Percentiles rank a stretch among this genome's conserved stretches.
phyloP scores from a whole-genome alignment of 768 basidiomycete species.

The Sistotremastrum suecicum region DNA sequence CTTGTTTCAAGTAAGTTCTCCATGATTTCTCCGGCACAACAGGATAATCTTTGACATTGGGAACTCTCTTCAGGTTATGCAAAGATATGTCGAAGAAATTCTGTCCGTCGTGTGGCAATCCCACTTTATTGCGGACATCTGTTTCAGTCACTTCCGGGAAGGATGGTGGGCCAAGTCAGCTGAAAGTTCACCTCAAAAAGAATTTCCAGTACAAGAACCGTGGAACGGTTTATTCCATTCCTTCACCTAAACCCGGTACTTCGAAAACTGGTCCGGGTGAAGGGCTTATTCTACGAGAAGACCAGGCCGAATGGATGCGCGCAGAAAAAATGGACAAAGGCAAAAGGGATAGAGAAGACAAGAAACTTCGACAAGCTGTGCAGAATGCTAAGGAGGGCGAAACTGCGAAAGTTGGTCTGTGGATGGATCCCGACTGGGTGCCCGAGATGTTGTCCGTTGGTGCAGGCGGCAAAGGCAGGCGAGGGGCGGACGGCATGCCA shows the following conservation, averaged over 20 bases:
- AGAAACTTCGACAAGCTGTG: slow-evolving; percentile 49
- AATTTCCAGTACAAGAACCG: slow-evolving; percentile 92
- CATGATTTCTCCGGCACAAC: not conserved
- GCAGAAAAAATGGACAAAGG: slow-evolving; percentile 69
- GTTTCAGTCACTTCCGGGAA: slow-evolving; percentile 68
- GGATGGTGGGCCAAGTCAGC: slow-evolving; percentile 41
- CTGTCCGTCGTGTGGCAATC: slow-evolving; percentile 94
- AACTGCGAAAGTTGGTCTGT: slow-evolving; percentile 49
- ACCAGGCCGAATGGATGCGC: slow-evolving; percentile 76
- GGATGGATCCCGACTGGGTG: slow-evolving; percentile 95
- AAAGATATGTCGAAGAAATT: slow-evolving; percentile 92
- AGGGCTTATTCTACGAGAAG: slow-evolving; percentile 82
- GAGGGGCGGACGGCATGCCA: slow-evolving; percentile 56
- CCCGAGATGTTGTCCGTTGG: slow-evolving; percentile 64
- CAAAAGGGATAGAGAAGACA: slow-evolving; percentile 65
- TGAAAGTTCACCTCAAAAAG: slow-evolving; percentile 86
- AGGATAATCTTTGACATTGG: not conserved
- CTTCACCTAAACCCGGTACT: slow-evolving; percentile 76
- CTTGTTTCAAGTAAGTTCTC: slow-evolving; percentile 87
- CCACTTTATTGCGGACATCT: slow-evolving; percentile 80
- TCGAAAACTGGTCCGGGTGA: slow-evolving; percentile 74
- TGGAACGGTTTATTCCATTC: slow-evolving; percentile 87
- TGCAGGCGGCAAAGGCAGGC: slow-evolving; percentile 57
- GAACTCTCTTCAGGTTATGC: slow-evolving; percentile 51
- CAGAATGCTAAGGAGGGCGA: slow-evolving; percentile 32